These are phyloP conservation scores for Dioscorea zingiberensis DNA, from an alignment of 106 monocot species.

Conservation along the genomic window DNA sequence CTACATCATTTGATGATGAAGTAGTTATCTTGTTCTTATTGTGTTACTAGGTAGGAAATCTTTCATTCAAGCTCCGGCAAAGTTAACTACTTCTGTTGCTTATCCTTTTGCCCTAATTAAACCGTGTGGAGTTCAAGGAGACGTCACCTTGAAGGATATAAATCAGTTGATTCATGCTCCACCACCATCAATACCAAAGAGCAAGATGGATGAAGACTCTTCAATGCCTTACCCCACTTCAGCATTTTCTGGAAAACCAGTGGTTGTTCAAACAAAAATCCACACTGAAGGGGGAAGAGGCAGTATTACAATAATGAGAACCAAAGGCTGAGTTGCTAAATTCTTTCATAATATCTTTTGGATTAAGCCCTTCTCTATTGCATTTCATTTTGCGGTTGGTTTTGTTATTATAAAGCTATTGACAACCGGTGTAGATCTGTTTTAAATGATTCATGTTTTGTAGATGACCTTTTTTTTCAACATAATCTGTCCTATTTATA, in stretches of 20 bases:
- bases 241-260: slow-evolving; percentile 78
- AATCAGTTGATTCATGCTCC: slow-evolving; percentile 63
- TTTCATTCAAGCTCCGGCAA: slow-evolving; percentile 58
- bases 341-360: too few relatives aligned
- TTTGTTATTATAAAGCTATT: too few relatives aligned
- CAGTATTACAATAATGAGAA: slow-evolving; percentile 83
- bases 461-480: too few relatives aligned
- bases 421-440: background rate
- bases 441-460: background rate
- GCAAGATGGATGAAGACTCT: too few relatives aligned
- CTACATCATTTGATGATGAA: background rate
- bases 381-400: slow-evolving; percentile 11
- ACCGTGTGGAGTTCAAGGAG: slow-evolving; percentile 66
- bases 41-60: too few relatives aligned
- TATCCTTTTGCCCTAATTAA: slow-evolving; percentile 82
- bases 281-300: slow-evolving; percentile 84
- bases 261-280: slow-evolving; percentile 71
- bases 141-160: slow-evolving; percentile 70
- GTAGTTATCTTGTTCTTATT: too few relatives aligned
- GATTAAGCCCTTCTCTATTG: too few relatives aligned
- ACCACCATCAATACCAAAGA: too few relatives aligned
- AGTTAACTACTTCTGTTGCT: slow-evolving; percentile 56
- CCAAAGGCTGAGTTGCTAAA: slow-evolving; percentile 50
- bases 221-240: slow-evolving; percentile 39
- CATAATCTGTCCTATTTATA: too few relatives aligned